Base-by-base conservation (phyloP, 257 asterid genomes). In the Solanum habrochaites region DNA sequence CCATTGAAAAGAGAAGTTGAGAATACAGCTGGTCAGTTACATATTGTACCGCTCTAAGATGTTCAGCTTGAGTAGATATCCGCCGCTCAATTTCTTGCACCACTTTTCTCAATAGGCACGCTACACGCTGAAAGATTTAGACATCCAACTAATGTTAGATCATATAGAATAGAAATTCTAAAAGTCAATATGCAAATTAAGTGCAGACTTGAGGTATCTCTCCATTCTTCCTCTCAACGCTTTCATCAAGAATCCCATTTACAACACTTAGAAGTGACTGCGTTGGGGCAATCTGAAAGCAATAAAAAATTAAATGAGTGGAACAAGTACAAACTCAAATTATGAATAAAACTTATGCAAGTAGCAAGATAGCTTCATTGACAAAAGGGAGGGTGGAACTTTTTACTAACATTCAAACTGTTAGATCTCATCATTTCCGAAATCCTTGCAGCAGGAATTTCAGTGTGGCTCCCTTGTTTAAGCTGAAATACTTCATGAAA, bases 1-100 rank as follows among this genome's bases (percentile, higher is more conserved):
- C 31, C 39, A 2, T 40, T 78, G 25, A 18, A 78, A 40, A 69
- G 15, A 70, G 31, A 70, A 45, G 45, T 85, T 69, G 12, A 20
- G 37, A 75, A 67, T 14, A 69, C 75, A 69, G 70, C 87, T 25
- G 35, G 35, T 32, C 35, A 32, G 35, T 32, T 32, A 85, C 45
- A 29, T 45, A 75, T 73, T 45, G n/a, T 92, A 96, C 98, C 89
- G 91, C 92, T 90, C 94, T 91, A 89, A 94, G 87, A 83, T 94
- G 98, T 87, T 95, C 98, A 64, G 95, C 97, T 90, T 94, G 99
- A 86, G 98, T 95, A 89, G 95, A 91, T 92, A 97, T 93, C 58
- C 99, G 90, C 64, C 95, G 89, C 91, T 94, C 98, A 73, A 95
- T 95, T 93, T 97, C 99, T 94, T 95, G 98, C 89, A 95, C 93